Base-by-base conservation (phyloP, 208 protist genomes). In the Trypanosoma mega region DNA sequence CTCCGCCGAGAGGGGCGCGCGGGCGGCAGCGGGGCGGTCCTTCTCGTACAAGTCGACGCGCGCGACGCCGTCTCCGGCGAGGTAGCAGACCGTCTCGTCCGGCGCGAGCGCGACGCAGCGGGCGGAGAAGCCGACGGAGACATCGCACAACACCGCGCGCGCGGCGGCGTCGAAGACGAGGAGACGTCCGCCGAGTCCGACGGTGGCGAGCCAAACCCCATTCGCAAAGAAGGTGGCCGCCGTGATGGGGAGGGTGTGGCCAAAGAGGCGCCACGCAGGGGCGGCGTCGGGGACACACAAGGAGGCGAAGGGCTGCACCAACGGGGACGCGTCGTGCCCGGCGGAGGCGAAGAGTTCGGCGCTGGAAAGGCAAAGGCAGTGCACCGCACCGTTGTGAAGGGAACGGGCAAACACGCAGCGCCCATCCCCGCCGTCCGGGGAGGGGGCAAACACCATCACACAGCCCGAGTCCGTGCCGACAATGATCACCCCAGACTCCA, bases 11-110 rank as follows among this genome's bases (percentile, higher is more conserved):
- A 8, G 3, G 6, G 56, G 39, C 44, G 44, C 34, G 34, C 6
- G 34, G 14, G 63, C 62, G 21, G 48, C 66, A 27, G 51, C 27
- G 14, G 59, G 43, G 23, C 66, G 57, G 30, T 33, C 50, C 37
- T 69, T 63, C 9, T 68, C 4, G 37, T 76, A 70, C 49, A 89
- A 51, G 51, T 91, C 83, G 11, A 94, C 63, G 2, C 59, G 57
- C 0, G 67, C 74, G 24, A 90, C 51, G 0, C 49, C 59, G 16
- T 68, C 70, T 2, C 87, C 87, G 20, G 71, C 87, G 9, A 91
- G 79, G 33, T 76, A 88, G 23, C 74, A 75, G 4, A 48, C 50
- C 12, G 84, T 85, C 70, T 94, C 84, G 57, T 94, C 84, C 11
- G 66, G 34, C 12, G 84, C 82, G 18, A 79, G 73, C 0, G 74